Percentiles rank a stretch among this genome's conserved stretches.
Conservation (phyloP, 2,329 filamentous ascomycete species). For the Fusarium annulatum region DNA sequence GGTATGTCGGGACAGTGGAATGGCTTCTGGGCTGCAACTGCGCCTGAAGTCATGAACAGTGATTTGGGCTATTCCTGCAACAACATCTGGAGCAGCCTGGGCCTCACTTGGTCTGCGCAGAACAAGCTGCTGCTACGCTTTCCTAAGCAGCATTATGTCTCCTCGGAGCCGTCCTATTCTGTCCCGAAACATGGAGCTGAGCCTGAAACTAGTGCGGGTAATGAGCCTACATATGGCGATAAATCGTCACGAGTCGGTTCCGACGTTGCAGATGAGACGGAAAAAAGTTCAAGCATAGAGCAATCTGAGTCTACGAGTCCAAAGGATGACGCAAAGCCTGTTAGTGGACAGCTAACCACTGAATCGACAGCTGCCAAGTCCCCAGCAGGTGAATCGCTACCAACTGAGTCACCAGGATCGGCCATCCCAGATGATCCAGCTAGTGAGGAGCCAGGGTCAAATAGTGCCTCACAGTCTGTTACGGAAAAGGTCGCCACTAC, state of each 20-base stretch:
- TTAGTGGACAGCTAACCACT: too few relatives aligned
- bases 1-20: neutral
- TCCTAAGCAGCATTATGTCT: neutral
- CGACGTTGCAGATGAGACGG: neutral
- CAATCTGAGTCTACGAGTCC: neutral
- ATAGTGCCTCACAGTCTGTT: neutral
- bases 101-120: neutral
- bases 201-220: neutral
- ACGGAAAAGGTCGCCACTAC: rapidly evolving
- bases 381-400: rapidly evolving
- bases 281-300: neutral
- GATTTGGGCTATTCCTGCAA: neutral
- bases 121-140: neutral
- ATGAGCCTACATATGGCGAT: neutral
- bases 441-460: neutral
- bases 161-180: neutral
- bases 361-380: neutral
- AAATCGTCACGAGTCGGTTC: neutral
- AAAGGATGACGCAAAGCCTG: neutral
- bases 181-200: neutral
- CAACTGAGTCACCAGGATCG: neutral
- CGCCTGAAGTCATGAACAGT: neutral
- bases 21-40: neutral
- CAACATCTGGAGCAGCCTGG: neutral
- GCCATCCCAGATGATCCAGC: neutral